These are phyloP conservation scores for Sclerotinia trifoliorum DNA, from an alignment of 2,329 filamentous ascomycete species.

Conservation along the genomic window DNA sequence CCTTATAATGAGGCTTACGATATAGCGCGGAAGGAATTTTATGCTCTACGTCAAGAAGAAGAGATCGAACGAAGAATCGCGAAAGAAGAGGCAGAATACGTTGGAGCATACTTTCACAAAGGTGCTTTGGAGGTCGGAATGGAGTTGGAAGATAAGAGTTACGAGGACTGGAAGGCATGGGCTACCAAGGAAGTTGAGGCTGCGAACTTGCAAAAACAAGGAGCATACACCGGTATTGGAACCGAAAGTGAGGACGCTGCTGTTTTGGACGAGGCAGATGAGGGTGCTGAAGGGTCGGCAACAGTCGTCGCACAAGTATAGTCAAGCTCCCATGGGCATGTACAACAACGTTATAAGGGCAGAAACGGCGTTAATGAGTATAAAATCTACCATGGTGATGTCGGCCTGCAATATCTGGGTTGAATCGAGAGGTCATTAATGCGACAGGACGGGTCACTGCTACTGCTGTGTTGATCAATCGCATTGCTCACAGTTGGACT, in stretches of 20 bases:
- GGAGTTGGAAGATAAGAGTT: constrained; percentile 75
- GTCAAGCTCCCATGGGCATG: constrained; percentile 16
- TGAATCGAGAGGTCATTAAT: not conserved
- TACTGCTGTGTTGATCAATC: not conserved
- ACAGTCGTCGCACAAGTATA: not conserved
- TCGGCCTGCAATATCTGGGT: not conserved
- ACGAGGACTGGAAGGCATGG: constrained; percentile 84
- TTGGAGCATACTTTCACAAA: constrained; percentile 87
- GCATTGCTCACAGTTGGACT: not conserved
- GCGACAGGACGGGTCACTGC: not conserved
- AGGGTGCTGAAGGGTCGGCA: not conserved
- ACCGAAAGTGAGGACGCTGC: constrained; percentile 38
- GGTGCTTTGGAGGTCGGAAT: constrained; percentile 72
- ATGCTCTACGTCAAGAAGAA: constrained; percentile 74
- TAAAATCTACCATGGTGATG: not conserved
- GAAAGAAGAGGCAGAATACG: constrained; percentile 79
- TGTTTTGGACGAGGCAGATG: constrained; percentile 7
- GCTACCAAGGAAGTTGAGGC: constrained; percentile 53
- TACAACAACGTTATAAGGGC: constrained; percentile 5
- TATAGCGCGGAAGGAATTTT: constrained; percentile 84
- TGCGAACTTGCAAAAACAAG: constrained; percentile 44
- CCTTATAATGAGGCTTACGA: constrained; percentile 76
- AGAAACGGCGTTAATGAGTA: constrained; percentile 17
- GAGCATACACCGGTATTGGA: constrained; percentile 48
- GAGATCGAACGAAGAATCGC: constrained; percentile 82